Conservation (phyloP, 495 filamentous ascomycete genomes). For the Jackrogersella minutella region DNA sequence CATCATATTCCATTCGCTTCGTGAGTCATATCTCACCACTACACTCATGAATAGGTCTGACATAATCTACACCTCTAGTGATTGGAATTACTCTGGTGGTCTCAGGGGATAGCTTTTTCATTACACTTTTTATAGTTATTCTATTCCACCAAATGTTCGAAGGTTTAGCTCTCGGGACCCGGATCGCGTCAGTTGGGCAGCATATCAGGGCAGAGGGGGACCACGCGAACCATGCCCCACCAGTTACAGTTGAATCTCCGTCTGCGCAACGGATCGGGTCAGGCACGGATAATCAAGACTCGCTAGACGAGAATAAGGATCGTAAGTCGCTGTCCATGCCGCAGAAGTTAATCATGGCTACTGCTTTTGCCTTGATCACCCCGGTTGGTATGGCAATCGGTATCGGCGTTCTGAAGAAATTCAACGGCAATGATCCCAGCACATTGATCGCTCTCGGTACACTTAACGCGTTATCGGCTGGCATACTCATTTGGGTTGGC, state of each 20-base stretch:
- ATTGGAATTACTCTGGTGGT: constrained; percentile 68
- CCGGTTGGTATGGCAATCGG: constrained; percentile 69
- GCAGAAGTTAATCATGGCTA: constrained; percentile 57
- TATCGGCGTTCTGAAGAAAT: constrained; percentile 59
- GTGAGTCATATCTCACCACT: constrained; percentile 44
- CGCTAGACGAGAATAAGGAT: constrained; percentile 1
- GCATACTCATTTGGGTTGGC: constrained; percentile 67
- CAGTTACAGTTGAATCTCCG: constrained; percentile 1
- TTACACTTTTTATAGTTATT: constrained; percentile 65
- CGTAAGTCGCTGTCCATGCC: constrained; percentile 38
- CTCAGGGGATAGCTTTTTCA: constrained; percentile 63
- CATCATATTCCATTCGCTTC: constrained; percentile 75
- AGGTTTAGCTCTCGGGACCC: constrained; percentile 76
- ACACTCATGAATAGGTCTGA: constrained; percentile 3
- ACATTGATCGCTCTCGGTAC: constrained; percentile 67
- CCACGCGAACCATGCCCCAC: constrained; percentile 10
- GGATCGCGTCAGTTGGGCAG: constrained; percentile 67
- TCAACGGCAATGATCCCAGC: constrained; percentile 63
- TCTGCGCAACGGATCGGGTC: constrained; percentile 14
- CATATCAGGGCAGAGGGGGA: constrained; percentile 17
- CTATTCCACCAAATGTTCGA: constrained; percentile 79
- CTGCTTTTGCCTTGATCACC: constrained; percentile 62
- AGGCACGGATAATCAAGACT: constrained; percentile 1
- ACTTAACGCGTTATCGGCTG: constrained; percentile 63
- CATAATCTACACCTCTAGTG: constrained; percentile 49